Conservation (phyloP, 1,139 yeast species). For the Geotrichum australiense region DNA sequence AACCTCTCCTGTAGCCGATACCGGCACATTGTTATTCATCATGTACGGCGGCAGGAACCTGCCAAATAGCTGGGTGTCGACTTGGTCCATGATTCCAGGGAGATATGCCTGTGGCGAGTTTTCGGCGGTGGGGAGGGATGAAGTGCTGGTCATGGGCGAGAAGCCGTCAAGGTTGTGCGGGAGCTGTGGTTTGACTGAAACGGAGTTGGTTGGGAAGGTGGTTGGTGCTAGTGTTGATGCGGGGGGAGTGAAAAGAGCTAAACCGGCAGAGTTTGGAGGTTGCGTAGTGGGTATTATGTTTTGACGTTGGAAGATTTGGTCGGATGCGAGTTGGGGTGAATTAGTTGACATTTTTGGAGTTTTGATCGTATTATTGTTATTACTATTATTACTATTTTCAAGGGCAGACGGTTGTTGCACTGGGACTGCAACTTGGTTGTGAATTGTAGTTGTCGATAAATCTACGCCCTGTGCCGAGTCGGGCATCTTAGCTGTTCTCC, state of each 20-base stretch:
- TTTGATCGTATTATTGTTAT: neutral
- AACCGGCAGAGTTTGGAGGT: too few species aligned
- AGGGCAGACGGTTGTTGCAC: too few species aligned
- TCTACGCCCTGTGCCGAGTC: neutral
- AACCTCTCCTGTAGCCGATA: neutral
- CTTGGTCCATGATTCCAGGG: constrained; percentile 75
- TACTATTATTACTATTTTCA: neutral
- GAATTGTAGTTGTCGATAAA: too few species aligned
- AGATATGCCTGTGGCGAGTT: constrained; percentile 38
- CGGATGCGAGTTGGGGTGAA: too few species aligned
- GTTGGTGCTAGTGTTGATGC: neutral
- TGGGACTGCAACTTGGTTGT: too few species aligned
- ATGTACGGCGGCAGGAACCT: constrained; percentile 76
- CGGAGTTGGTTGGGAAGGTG: neutral
- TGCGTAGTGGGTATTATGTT: neutral
- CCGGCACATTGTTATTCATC: constrained; percentile 33
- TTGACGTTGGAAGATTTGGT: neutral
- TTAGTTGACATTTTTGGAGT: too few species aligned
- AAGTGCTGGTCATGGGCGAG: neutral
- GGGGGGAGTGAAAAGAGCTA: neutral
- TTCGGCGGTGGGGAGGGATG: neutral
- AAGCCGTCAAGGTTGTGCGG: neutral
- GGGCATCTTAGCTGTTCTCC: constrained; percentile 18
- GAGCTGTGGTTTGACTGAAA: neutral
- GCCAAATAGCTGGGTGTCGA: constrained; percentile 80